A percentile compares a stretch with the other conserved stretches of the same genome.
Conservation (phyloP, 805 yeast species). For the Candida gorgasii region DNA sequence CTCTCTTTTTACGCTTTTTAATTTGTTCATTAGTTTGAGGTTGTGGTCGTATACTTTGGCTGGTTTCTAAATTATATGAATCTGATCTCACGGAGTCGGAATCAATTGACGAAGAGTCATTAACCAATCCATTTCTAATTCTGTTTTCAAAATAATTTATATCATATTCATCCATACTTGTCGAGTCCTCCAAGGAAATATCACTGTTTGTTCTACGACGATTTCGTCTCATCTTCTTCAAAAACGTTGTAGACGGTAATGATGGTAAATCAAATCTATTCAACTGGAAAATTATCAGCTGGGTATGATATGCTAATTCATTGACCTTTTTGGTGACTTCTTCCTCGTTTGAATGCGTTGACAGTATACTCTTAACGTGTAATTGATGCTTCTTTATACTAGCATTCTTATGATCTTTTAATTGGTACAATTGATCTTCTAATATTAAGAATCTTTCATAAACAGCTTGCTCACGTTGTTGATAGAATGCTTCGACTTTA, state of each 20-base stretch:
- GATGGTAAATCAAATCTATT: conserved; percentile 41
- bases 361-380: background rate
- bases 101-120: conserved; percentile 9
- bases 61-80: too few species aligned
- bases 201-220: conserved; percentile 10
- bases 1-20: conserved; percentile 39
- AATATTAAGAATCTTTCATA: conserved; percentile 58
- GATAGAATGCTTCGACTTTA: conserved; percentile 64
- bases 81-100: conserved; percentile 4
- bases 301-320: conserved; percentile 31
- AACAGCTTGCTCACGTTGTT: conserved; percentile 58
- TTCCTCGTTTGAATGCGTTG: conserved; percentile 4
- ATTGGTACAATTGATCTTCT: conserved; percentile 67
- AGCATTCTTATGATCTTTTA: conserved; percentile 51
- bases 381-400: conserved; percentile 10
- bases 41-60: background rate
- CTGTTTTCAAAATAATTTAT: conserved; percentile 38
- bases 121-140: conserved; percentile 34
- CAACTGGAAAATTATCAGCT: conserved; percentile 23
- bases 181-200: conserved; percentile 13
- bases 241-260: conserved; percentile 38
- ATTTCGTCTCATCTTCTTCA: conserved; percentile 17
- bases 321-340: conserved; percentile 18
- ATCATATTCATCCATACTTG: conserved; percentile 22
- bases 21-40: conserved; percentile 21